These are phyloP conservation scores for Dalbergia cochinchinensis DNA, from an alignment of 306 rosid genomes.

Conservation along the genomic window DNA sequence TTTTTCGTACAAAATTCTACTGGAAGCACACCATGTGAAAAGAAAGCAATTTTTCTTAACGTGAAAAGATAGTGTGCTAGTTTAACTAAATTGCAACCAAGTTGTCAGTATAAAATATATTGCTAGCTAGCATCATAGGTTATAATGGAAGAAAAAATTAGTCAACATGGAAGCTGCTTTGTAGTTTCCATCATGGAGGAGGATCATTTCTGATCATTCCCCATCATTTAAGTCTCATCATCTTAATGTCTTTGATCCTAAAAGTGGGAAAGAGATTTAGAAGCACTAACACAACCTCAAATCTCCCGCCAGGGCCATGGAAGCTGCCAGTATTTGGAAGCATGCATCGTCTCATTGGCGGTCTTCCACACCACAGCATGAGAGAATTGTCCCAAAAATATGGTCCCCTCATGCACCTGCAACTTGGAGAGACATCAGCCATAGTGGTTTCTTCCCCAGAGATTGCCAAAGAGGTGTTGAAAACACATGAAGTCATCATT, in stretches of 20 bases:
- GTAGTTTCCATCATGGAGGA: conserved; percentile 40
- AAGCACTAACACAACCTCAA: not conserved
- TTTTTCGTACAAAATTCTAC: no score
- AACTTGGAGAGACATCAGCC: conserved; percentile 41
- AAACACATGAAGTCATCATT: conserved; percentile 34
- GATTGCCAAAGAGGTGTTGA: conserved; percentile 48
- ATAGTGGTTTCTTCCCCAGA: conserved; percentile 47
- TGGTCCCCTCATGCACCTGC: conserved; percentile 45
- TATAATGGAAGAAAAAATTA: no score
- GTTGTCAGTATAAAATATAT: not conserved
- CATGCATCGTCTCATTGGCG: conserved; percentile 41
- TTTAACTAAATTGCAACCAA: conserved; percentile 9
- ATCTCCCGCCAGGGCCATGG: conserved; percentile 45
- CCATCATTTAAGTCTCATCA: conserved; percentile 1
- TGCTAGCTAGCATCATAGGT: no score
- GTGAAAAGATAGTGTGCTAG: not conserved
- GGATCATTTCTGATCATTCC: conserved; percentile 12
- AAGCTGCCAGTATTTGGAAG: conserved; percentile 46
- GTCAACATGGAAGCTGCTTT: no score
- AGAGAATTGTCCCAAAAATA: conserved; percentile 35
- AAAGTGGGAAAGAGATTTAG: not conserved
- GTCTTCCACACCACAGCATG: conserved; percentile 14
- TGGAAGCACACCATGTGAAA: not conserved
- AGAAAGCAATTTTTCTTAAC: no score
- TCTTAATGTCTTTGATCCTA: conserved; percentile 9